Base-by-base conservation (phyloP, 306 rosid genomes). In the Quercus ilex region DNA sequence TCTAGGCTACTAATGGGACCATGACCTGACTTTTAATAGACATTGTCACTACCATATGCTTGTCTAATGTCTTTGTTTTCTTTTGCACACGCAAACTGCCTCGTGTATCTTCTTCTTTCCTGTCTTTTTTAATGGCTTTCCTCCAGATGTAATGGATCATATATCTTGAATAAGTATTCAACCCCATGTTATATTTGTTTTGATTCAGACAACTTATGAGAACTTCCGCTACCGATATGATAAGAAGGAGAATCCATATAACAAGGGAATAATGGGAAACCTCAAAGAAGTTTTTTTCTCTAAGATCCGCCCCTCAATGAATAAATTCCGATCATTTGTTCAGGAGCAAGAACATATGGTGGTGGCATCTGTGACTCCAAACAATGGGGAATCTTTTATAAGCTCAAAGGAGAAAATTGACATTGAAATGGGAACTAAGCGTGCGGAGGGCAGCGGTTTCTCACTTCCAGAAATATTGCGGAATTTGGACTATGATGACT, bases 201-300 rank as follows among this genome's bases (percentile, higher is more conserved):
- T 69, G 13, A 51, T 78, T 74, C 92, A 94, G 98, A 92, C 99
- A 21, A 95, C 99, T n/a, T 95, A 95, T 17, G 98, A 95, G 86
- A 95, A 91, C 83, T 95, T 95, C 77, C 89, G 98, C 13, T 91
- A 86, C 79, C 96, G 89, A 77, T 92, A 95, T 65, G 94, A 90
- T 78, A 92, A 82, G 80, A 95, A 89, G 83, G 87, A 90, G 86
- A 95, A 92, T 71, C 98, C 97, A 68, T 89, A 86, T 88, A 85
- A 90, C 73, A 80, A 26, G 82, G 99, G 98, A 85, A 69, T 63
- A 19, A 30, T 28, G 7, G 58, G 74, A 68, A 95, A 95, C 83
- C 55, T 92, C 6, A 62, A 1, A 31, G 97, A 95, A 84, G 77
- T 84, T 65, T 90, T 95, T 70, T 88, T 89, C 84, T 85, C 96